Evolutionary conservation across 345 rosid genomes (phyloP).

Genomic region (Gossypium arboreum): DNA sequence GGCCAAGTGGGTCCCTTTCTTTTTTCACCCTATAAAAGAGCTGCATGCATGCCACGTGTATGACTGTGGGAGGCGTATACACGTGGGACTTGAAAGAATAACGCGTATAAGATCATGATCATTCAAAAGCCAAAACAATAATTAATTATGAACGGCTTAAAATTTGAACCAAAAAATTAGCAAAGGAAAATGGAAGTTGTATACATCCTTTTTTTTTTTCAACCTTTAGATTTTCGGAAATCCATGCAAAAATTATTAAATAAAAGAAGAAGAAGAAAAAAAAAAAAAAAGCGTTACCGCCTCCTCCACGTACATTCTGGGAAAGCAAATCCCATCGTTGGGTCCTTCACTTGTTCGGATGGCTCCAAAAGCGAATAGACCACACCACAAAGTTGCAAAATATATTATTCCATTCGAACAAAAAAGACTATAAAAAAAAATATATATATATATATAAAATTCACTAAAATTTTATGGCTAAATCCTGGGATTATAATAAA

Average conservation of each 20-base stretch:
- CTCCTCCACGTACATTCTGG: constrained; percentile 25
- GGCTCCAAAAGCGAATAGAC: constrained; percentile 16
- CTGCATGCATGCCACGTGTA: constrained; percentile 35
- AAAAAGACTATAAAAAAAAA: neutral
- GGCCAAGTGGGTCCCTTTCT: constrained; percentile 12
- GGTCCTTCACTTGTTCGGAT: neutral
- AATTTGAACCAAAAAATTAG: neutral
- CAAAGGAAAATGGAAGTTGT: neutral
- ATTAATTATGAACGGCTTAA: constrained; percentile 10
- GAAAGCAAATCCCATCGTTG: neutral
- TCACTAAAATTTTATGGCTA: too few relatives aligned
- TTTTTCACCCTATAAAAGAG: neutral
- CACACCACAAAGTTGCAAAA: constrained; percentile 18
- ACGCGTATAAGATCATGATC: constrained; percentile 26
- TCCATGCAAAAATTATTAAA: constrained; percentile 25
- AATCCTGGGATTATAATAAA: neutral
- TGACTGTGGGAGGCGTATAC: constrained; percentile 14
- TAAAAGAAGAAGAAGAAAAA: too few relatives aligned
- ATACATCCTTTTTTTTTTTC: neutral
- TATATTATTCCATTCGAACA: too few relatives aligned
- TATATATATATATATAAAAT: neutral
- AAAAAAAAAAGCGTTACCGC: neutral
- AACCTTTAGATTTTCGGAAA: constrained; percentile 9
- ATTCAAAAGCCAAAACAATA: neutral
- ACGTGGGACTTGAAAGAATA: constrained; percentile 26